These are phyloP conservation scores for Nothophytophthora sp. DNA, from an alignment of 352 stramenopile genomes.

Conservation along the genomic window DNA sequence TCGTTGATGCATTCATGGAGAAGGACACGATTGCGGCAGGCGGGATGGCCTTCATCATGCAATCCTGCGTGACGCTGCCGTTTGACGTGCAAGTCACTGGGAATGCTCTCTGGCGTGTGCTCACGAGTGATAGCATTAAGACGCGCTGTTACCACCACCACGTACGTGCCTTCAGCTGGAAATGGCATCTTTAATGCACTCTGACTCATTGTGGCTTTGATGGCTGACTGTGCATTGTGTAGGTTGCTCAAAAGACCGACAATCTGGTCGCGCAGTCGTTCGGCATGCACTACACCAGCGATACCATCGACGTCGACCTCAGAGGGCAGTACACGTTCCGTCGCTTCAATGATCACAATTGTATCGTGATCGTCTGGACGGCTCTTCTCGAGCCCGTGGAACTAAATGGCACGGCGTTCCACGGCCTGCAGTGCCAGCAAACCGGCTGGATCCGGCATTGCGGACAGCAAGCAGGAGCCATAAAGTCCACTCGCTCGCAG, in stretches of 20 bases:
- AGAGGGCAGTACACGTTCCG: constrained; percentile 13
- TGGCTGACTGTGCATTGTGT: background rate
- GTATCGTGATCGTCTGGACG: constrained; percentile 37
- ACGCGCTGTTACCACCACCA: constrained; percentile 30
- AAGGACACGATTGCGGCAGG: background rate
- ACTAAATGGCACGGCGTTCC: constrained; percentile 14
- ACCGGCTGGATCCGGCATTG: constrained; percentile 13
- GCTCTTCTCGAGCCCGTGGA: constrained; percentile 27
- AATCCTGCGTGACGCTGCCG: constrained; percentile 12
- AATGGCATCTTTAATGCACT: too few relatives aligned
- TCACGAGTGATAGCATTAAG: constrained; percentile 13
- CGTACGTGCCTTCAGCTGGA: constrained; percentile 6
- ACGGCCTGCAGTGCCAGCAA: constrained; percentile 17
- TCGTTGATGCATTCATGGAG: constrained; percentile 4
- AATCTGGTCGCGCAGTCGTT: constrained; percentile 1
- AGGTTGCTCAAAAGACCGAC: background rate
- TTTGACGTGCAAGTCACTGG: constrained; percentile 4
- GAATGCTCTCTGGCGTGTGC: constrained; percentile 16
- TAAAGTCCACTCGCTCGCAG: constrained; percentile 24
- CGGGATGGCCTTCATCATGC: constrained; percentile 4
- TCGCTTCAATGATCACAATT: constrained; percentile 27
- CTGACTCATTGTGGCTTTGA: background rate
- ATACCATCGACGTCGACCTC: background rate
- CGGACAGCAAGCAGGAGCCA: background rate
- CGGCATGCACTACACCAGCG: background rate